phyloP scores from a whole-genome alignment of 371 early-diverging fungal genomes.

The Mortierella sp. region DNA sequence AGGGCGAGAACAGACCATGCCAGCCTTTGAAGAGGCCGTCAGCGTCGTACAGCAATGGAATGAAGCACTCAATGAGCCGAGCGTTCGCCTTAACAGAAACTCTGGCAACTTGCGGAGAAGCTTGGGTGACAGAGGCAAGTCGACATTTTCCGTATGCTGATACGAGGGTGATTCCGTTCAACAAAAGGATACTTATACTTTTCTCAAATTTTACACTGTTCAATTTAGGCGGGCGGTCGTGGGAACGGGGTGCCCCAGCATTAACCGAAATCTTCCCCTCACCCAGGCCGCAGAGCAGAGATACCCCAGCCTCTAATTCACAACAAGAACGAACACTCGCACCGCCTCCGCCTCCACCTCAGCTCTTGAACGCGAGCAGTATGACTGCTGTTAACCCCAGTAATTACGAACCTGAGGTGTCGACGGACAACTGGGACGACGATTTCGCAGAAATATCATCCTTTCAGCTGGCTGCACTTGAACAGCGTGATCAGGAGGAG shows the following conservation, averaged over 20 bases:
- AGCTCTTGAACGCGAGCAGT: conserved; percentile 6
- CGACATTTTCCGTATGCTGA: not conserved
- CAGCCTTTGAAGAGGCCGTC: conserved; percentile 54
- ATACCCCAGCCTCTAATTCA: conserved; percentile 2
- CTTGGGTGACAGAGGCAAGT: conserved; percentile 10
- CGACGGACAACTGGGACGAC: conserved; percentile 58
- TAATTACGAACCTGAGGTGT: conserved; percentile 48
- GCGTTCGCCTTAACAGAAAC: conserved; percentile 12
- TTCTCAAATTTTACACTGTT: not conserved
- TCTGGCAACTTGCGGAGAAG: conserved; percentile 27
- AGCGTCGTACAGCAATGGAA: conserved; percentile 54
- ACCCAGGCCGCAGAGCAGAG: conserved; percentile 16
- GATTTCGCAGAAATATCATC: conserved; percentile 55
- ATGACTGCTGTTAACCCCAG: conserved; percentile 4
- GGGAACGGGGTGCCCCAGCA: conserved; percentile 16
- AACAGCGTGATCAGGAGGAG: conserved; percentile 47
- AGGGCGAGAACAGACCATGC: conserved; percentile 42
- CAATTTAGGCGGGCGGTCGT: conserved; percentile 14
- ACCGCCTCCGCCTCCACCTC: conserved; percentile 11
- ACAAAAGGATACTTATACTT: too few species aligned
- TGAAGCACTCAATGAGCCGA: conserved; percentile 45
- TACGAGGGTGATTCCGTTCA: too few species aligned
- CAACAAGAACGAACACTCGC: conserved; percentile 18
- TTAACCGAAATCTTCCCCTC: conserved; percentile 23
- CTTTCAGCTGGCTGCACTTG: conserved; percentile 42